Base-by-base conservation (phyloP, 1,139 yeast genomes). In the Saccharomycopsis phalli region DNA sequence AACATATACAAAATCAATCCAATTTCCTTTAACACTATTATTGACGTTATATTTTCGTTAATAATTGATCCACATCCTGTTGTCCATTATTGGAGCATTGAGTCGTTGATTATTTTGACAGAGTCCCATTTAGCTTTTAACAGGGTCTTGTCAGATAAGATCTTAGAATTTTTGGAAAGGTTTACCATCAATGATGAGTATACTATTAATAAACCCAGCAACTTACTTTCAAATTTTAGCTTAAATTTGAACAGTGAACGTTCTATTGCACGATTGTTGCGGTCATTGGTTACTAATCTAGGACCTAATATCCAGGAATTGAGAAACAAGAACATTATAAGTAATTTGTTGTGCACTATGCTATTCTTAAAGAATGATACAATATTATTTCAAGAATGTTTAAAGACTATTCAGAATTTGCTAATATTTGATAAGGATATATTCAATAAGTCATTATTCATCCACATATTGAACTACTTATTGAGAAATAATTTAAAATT, bases 31-130 rank as follows among this genome's bases (percentile, higher is more conserved):
- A 58, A 60, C 37, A 53, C 64, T 1, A 70, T 81, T 10, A 65
- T 70, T 45, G 76, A 76, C 31, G 75, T 84, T 4, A 56, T 79
- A 7, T 58, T 68, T 14, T 80, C 83, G 18, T 63, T 88, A 34
- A 60, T 81, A 2, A 63, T 63, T 29, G 97, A 88, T 58, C 93
- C 95, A 0, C 91, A 88, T 54, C 95, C 95, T 0, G 63, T 74
- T 2, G 87, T 91, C 11, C 87, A 83, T 54, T 69, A 73, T 44
- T 81, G 84, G 67, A 69, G 93, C 0, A 56, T 87, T 47, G 71
- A 70, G 40, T 71, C 94, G 0, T 57, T 82, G 30, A 58, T 70
- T 2, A 62, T 70, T 4, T 60, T 82, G 11, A 65, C 86, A 37
- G 75, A 74, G 35, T 63, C 73, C 4, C 81, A 78, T 42, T 55